Conservation (phyloP, 495 filamentous ascomycete genomes). For the Penicillium canescens region DNA sequence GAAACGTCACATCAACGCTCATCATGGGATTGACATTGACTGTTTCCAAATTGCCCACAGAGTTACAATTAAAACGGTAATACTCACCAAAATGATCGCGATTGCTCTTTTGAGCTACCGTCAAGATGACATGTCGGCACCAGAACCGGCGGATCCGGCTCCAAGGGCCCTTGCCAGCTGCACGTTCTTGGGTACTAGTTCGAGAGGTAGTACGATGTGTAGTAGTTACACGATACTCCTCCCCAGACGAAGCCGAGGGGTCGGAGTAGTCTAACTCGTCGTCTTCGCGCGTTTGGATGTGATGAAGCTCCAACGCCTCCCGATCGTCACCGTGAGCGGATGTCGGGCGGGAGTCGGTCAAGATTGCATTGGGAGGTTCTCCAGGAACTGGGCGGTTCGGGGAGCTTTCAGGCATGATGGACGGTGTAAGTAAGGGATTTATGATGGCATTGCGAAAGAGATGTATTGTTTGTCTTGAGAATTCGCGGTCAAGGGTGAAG, state of each 20-base stretch:
- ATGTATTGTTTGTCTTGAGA: too few relatives aligned
- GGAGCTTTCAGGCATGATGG: slow-evolving; percentile 10
- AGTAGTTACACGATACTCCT: slow-evolving; percentile 33
- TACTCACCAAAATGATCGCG: slow-evolving; percentile 46
- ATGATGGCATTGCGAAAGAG: not conserved
- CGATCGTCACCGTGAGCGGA: slow-evolving; percentile 25
- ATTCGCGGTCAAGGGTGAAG: not conserved
- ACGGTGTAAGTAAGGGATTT: not conserved
- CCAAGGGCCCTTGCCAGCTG: slow-evolving; percentile 25
- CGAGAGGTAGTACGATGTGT: slow-evolving; percentile 28
- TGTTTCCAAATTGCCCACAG: too few relatives aligned
- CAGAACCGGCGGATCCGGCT: slow-evolving; percentile 34
- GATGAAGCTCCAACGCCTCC: slow-evolving; percentile 33
- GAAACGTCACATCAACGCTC: too few relatives aligned
- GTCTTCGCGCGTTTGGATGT: slow-evolving; percentile 28
- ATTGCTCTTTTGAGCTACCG: slow-evolving; percentile 44
- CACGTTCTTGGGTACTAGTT: slow-evolving; percentile 12
- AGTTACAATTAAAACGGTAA: not conserved
- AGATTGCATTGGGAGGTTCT: slow-evolving; percentile 5
- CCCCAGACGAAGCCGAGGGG: slow-evolving; percentile 34
- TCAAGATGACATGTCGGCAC: slow-evolving; percentile 41
- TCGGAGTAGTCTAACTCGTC: slow-evolving; percentile 20
- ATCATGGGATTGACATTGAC: too few relatives aligned
- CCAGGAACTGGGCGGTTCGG: slow-evolving; percentile 1
- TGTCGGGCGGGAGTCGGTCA: slow-evolving; percentile 18